Evolutionary conservation across 2,329 filamentous ascomycete genomes (phyloP).

Genomic region (Diplocarpon mali): DNA sequence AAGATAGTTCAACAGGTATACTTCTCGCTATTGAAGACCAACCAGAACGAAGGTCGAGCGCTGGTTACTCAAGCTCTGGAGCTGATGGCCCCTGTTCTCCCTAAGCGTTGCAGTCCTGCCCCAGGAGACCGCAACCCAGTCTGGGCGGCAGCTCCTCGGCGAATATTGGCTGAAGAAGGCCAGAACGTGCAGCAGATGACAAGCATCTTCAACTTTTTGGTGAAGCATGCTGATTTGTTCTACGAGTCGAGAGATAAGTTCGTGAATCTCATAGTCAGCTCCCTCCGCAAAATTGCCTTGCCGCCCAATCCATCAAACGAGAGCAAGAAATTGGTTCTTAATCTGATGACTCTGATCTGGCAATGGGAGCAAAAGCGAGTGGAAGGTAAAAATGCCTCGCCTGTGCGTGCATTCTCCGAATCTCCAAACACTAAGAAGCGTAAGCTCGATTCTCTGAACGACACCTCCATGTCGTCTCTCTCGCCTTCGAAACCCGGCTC

Average conservation of each 20-base stretch:
- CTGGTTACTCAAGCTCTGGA: slow-evolving; percentile 91
- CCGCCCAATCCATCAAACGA: slow-evolving; percentile 80
- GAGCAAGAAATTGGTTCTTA: slow-evolving; percentile 80
- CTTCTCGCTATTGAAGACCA: slow-evolving; percentile 77
- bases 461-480: slow-evolving; percentile 42
- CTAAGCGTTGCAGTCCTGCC: slow-evolving; percentile 63
- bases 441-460: slow-evolving; percentile 47
- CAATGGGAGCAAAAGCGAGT: slow-evolving; percentile 83
- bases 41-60: slow-evolving; percentile 86
- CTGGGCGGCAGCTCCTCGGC: slow-evolving; percentile 83
- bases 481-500: slow-evolving; percentile 37
- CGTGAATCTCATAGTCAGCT: slow-evolving; percentile 76
- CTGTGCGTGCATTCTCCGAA: slow-evolving; percentile 40
- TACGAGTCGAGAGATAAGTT: slow-evolving; percentile 93
- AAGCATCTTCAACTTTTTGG: slow-evolving; percentile 94
- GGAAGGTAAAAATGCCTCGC: slow-evolving; percentile 39
- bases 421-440: slow-evolving; percentile 68
- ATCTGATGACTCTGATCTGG: slow-evolving; percentile 84
- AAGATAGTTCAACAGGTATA: slow-evolving; percentile 97
- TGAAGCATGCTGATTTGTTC: slow-evolving; percentile 84
- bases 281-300: slow-evolving; percentile 75
- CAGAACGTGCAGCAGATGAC: slow-evolving; percentile 94
- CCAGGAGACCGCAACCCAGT: slow-evolving; percentile 63
- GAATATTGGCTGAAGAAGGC: slow-evolving; percentile 86
- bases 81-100: slow-evolving; percentile 85